Base-by-base conservation (phyloP, 192 early-diverging fungal species). In the Entrophospora sp. region DNA sequence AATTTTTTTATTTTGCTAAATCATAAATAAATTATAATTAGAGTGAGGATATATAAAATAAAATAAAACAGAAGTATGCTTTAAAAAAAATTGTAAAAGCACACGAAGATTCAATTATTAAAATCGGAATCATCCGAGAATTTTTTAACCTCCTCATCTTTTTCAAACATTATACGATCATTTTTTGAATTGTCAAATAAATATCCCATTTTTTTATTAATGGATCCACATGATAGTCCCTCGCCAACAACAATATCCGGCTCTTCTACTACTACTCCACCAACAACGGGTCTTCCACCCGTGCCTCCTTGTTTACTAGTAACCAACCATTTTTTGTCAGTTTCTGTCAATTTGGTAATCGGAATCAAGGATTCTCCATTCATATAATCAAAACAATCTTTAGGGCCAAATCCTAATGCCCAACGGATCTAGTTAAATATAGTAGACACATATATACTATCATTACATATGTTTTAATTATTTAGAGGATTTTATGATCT, bases 401-500 rank as follows among this genome's bases (percentile, higher is more conserved):
- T 64, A 9, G 75, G 75, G 14, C 75, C 75, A 45, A 77, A 77
- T 4, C 75, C 75, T 51, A 72, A 70, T 4, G 72, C 75, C 75
- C 75, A 77, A 9, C 72, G 69, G n/a, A 77, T 72, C 64, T 77
- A n/a, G n/a, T 66, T 59, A 73, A 73, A 27, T 64, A 45, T 38
- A 5, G 13, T 30, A 20, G n/a, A 22, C 18, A 24, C 3, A 46
- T 7, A 46, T 46, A 10, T 46, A 18, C 9, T 46, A 46, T 2
- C 4, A 5, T 46, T 22, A 46, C 4, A 18, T 46, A n/a, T n/a
- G n/a, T n/a, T n/a, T n/a, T n/a, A n/a, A n/a, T n/a, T n/a, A n/a
- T n/a, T n/a, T n/a, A n/a, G n/a, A n/a, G 5, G 56, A 62, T 2
- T 63, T 59, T 52, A 69, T 63, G 12, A 75, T 56, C 24, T 71